Evolutionary conservation across 2,329 filamentous ascomycete species (phyloP).

Genomic region (Pseudopyrenochaeta lycopersici): DNA sequence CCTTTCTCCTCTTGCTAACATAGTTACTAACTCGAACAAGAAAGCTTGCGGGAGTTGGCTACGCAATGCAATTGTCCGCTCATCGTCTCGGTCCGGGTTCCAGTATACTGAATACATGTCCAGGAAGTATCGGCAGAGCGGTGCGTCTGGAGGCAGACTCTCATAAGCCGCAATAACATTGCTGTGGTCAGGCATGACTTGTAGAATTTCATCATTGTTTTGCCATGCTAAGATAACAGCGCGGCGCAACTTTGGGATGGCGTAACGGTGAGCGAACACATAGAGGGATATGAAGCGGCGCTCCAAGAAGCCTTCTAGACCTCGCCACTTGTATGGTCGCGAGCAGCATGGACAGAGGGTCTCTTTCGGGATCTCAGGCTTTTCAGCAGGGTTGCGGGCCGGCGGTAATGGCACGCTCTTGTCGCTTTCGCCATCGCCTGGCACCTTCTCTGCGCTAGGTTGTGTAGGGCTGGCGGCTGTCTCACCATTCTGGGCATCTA

Average conservation of each 20-base stretch:
- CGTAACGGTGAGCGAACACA: conserved; percentile 43
- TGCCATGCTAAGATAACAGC: conserved; percentile 46
- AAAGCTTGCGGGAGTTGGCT: conserved; percentile 47
- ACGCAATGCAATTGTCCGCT: conserved; percentile 38
- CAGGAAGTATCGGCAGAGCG: conserved; percentile 45
- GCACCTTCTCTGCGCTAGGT: conserved; percentile 38
- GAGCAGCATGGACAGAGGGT: conserved; percentile 47
- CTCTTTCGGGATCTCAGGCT: conserved; percentile 45
- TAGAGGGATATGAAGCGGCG: conserved; percentile 48
- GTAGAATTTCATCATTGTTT: conserved; percentile 46
- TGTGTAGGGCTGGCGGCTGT: conserved; percentile 17
- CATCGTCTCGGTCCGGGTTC: conserved; percentile 45
- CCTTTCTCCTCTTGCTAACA: conserved; percentile 41
- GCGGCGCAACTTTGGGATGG: conserved; percentile 42
- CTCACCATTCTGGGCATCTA: conserved; percentile 19
- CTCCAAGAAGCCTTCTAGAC: conserved; percentile 48
- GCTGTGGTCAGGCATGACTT: conserved; percentile 49
- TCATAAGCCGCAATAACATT: conserved; percentile 48
- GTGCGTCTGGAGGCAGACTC: conserved; percentile 37
- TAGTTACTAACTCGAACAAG: conserved; percentile 45
- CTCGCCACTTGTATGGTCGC: conserved; percentile 47
- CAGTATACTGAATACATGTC: conserved; percentile 50
- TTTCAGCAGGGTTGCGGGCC: conserved; percentile 41
- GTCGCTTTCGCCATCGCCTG: conserved; percentile 40
- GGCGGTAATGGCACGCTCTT: conserved; percentile 31